Evolutionary conservation across 495 filamentous ascomycete genomes (phyloP).

Genomic region (Daldinia caldariorum): DNA sequence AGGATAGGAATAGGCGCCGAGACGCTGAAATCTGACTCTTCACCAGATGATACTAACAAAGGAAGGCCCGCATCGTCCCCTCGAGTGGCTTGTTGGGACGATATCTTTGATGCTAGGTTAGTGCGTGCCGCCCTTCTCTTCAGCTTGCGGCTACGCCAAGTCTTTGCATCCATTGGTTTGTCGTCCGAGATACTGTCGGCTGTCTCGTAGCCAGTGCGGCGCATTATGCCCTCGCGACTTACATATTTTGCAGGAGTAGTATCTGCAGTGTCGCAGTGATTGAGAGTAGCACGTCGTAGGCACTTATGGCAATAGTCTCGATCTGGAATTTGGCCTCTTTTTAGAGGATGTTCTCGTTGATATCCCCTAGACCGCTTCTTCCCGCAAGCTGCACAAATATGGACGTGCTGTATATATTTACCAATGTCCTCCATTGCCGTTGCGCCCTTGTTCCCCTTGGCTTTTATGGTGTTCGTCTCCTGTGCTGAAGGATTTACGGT

Average conservation of each 20-base stretch:
- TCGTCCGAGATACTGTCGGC: not conserved
- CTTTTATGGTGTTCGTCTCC: not conserved
- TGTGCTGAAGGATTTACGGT: not conserved
- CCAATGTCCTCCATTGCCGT: constrained; percentile 10
- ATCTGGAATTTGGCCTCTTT: constrained; percentile 40
- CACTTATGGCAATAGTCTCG: constrained; percentile 38
- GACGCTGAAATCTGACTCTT: constrained; percentile 14
- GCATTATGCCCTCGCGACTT: not conserved
- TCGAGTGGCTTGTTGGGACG: not conserved
- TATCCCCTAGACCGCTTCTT: constrained; percentile 35
- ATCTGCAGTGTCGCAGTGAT: not conserved
- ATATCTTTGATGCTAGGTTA: not conserved
- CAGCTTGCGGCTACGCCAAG: not conserved
- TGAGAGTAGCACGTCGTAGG: constrained; percentile 18
- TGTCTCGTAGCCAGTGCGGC: constrained; percentile 6
- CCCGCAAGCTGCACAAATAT: constrained; percentile 43
- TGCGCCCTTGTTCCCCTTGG: not conserved
- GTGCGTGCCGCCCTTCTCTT: constrained; percentile 6
- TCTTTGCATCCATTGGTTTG: constrained; percentile 10
- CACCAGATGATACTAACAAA: constrained; percentile 13
- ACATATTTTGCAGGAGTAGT: not conserved
- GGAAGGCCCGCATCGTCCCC: not conserved
- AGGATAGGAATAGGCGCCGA: not conserved
- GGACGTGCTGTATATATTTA: constrained; percentile 35
- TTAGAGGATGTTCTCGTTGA: constrained; percentile 34